A percentile compares a stretch with the other conserved stretches of the same genome.
These are phyloP conservation scores for Lichtheimia ramosa DNA, from an alignment of 371 early-diverging fungal genomes.

Conservation along the genomic window DNA sequence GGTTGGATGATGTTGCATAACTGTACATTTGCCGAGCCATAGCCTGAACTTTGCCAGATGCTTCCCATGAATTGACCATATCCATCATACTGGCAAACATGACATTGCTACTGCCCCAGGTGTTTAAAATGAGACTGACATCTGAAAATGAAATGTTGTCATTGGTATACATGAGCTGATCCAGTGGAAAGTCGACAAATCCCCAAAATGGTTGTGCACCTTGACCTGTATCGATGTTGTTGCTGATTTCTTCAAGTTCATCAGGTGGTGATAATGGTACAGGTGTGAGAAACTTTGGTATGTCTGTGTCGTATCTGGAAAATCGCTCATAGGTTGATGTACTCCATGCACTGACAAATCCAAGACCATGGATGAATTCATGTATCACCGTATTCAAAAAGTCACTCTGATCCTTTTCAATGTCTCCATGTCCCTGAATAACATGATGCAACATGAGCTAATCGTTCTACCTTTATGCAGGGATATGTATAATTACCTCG, in stretches of 20 bases:
- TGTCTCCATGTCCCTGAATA: not conserved
- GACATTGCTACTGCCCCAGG: slow-evolving; percentile 26
- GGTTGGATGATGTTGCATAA: slow-evolving; percentile 6
- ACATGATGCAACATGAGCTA: too few relatives aligned
- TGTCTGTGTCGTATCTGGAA: slow-evolving; percentile 16
- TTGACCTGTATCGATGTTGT: not conserved
- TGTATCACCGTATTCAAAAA: slow-evolving; percentile 58
- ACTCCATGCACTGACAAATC: slow-evolving; percentile 62
- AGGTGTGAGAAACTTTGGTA: slow-evolving; percentile 27
- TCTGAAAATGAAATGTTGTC: slow-evolving; percentile 12
- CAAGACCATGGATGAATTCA: slow-evolving; percentile 69
- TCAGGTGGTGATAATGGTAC: slow-evolving; percentile 23
- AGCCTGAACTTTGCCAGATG: slow-evolving; percentile 3
- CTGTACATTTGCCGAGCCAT: slow-evolving; percentile 20
- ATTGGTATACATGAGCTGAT: slow-evolving; percentile 23
- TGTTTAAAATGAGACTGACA: slow-evolving; percentile 21
- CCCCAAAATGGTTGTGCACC: slow-evolving; percentile 43
- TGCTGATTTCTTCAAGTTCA: slow-evolving; percentile 8
- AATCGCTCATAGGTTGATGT: slow-evolving; percentile 25
- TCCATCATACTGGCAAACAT: slow-evolving; percentile 28
- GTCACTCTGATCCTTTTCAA: slow-evolving; percentile 33
- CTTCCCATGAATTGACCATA: slow-evolving; percentile 39
- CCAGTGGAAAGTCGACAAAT: slow-evolving; percentile 47
- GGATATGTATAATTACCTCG: slow-evolving; percentile 13
- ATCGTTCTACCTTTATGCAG: too few relatives aligned